Conservation (phyloP, 495 filamentous ascomycete species). For the Chaetomium fimeti region DNA sequence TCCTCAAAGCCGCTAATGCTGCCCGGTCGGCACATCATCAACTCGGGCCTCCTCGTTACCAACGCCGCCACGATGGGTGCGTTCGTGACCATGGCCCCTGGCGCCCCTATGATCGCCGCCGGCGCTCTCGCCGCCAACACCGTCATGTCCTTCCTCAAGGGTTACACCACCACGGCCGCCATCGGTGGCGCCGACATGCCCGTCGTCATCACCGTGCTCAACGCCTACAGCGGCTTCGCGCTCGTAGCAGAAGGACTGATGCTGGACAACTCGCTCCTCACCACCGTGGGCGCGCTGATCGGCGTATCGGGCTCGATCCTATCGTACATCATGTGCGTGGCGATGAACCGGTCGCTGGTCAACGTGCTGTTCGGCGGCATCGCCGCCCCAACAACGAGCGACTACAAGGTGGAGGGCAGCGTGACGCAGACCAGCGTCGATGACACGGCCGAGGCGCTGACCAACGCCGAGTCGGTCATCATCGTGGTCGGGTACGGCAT, state of each 20-base stretch:
- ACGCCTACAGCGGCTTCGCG: constrained; percentile 82
- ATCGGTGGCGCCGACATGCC: constrained; percentile 88
- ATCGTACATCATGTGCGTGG: constrained; percentile 77
- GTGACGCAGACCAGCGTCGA: constrained; percentile 71
- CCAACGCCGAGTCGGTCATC: constrained; percentile 71
- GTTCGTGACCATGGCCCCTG: constrained; percentile 74
- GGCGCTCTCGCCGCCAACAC: constrained; percentile 70
- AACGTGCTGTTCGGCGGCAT: constrained; percentile 83
- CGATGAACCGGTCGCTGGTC: constrained; percentile 77
- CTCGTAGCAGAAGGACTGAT: constrained; percentile 82
- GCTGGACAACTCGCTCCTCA: constrained; percentile 78
- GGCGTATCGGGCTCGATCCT: constrained; percentile 80
- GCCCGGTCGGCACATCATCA: constrained; percentile 67
- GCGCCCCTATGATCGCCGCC: constrained; percentile 68
- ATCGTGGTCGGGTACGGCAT: constrained; percentile 85
- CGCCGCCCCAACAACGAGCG: constrained; percentile 52
- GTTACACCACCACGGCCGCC: constrained; percentile 75
- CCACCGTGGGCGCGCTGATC: constrained; percentile 75
- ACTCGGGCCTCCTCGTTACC: constrained; percentile 64
- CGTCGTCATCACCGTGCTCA: constrained; percentile 80
- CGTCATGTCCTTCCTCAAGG: constrained; percentile 72
- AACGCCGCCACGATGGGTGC: constrained; percentile 77
- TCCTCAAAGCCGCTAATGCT: constrained; percentile 67
- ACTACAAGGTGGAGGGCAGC: constrained; percentile 71
- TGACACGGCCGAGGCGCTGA: constrained; percentile 67